These are phyloP conservation scores for Astragalus membranaceus DNA, from an alignment of 306 rosid genomes.

Conservation along the genomic window DNA sequence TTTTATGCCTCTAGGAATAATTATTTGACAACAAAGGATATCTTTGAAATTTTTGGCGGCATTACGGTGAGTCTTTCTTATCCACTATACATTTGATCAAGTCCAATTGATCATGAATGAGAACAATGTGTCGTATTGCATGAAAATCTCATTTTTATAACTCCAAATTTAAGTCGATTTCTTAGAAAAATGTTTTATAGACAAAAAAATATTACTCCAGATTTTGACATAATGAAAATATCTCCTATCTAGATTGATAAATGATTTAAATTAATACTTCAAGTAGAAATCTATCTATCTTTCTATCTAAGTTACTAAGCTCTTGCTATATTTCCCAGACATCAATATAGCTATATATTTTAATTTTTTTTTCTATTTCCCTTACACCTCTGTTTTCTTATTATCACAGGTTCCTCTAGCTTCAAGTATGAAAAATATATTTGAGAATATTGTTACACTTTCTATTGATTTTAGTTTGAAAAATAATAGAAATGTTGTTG, in stretches of 20 bases:
- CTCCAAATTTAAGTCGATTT: no score
- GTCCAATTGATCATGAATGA: background rate
- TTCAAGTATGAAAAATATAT: background rate
- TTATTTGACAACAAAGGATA: background rate
- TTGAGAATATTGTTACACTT: background rate
- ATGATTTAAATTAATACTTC: background rate
- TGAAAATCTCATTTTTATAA: no score
- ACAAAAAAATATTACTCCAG: no score
- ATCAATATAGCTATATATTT: no score
- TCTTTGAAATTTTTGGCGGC: background rate
- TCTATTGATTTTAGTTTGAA: background rate
- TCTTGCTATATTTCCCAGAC: background rate
- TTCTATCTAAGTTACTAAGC: background rate
- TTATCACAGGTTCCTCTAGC: background rate
- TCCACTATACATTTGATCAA: no score
- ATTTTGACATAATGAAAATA: no score
- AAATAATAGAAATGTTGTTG: background rate
- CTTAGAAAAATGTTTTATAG: no score
- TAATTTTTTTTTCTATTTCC: background rate
- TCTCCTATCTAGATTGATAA: no score
- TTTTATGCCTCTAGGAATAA: no score
- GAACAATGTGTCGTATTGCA: no score
- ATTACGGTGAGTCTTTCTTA: background rate
- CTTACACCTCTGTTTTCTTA: background rate
- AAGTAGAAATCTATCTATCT: background rate